These are phyloP conservation scores for Pseudogymnoascus sp. DNA, from an alignment of 2,329 filamentous ascomycete species.

Conservation along the genomic window DNA sequence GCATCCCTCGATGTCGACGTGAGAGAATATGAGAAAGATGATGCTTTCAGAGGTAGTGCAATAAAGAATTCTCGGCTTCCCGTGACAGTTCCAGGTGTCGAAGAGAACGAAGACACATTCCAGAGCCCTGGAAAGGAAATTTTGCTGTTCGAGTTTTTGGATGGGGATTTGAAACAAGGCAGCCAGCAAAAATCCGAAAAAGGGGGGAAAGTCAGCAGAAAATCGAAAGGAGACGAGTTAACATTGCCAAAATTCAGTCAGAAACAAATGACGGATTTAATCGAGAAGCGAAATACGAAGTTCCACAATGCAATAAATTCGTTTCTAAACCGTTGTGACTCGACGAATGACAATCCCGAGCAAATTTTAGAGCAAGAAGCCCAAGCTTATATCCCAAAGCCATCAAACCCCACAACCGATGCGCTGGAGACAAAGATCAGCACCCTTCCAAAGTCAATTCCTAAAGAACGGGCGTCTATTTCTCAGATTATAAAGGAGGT, in stretches of 20 bases:
- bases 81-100: slow-evolving; percentile 33
- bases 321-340: slow-evolving; percentile 69
- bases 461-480: slow-evolving; percentile 70
- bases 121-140: slow-evolving; percentile 51
- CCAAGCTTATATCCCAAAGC: slow-evolving; percentile 55
- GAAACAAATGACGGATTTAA: slow-evolving; percentile 81
- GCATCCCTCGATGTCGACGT: slow-evolving; percentile 73
- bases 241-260: slow-evolving; percentile 92
- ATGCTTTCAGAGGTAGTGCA: slow-evolving; percentile 52
- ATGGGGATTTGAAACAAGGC: slow-evolving; percentile 81
- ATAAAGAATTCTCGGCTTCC: slow-evolving; percentile 37
- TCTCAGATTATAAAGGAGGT: slow-evolving; percentile 81
- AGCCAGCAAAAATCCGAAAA: slow-evolving; percentile 54
- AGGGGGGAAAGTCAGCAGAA: slow-evolving; percentile 63
- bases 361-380: slow-evolving; percentile 53
- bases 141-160: slow-evolving; percentile 84
- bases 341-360: slow-evolving; percentile 59
- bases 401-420: slow-evolving; percentile 38
- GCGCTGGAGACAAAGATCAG: slow-evolving; percentile 28
- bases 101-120: slow-evolving; percentile 22
- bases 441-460: slow-evolving; percentile 62
- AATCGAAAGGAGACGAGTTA: slow-evolving; percentile 67
- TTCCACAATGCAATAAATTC: slow-evolving; percentile 69
- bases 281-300: slow-evolving; percentile 81
- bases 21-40: slow-evolving; percentile 59